Conservation (phyloP, 2,329 filamentous ascomycete genomes). For the Fusarium haematococcum region DNA sequence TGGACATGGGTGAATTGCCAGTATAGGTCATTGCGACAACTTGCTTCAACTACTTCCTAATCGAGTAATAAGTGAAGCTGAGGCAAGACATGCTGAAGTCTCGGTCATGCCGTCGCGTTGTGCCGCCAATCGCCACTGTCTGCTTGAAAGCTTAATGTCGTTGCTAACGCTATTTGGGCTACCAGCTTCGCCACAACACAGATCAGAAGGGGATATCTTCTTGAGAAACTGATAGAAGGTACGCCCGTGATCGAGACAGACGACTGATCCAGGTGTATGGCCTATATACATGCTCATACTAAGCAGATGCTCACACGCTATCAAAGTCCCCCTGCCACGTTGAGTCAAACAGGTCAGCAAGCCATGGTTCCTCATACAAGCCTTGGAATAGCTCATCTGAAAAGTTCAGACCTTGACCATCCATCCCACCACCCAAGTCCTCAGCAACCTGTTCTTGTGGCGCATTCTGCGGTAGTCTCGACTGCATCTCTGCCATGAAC, state of each 20-base stretch:
- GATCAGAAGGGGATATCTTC: background rate
- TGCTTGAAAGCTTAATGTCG: background rate
- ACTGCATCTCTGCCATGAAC: constrained; percentile 22
- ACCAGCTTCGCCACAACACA: background rate
- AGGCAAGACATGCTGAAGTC: background rate
- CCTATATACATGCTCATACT: background rate
- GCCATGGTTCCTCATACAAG: constrained; percentile 21
- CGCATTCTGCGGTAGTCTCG: background rate
- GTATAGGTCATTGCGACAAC: background rate
- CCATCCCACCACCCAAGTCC: background rate
- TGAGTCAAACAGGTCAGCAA: constrained; percentile 18
- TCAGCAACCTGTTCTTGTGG: background rate
- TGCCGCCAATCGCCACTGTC: background rate
- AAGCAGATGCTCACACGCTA: background rate
- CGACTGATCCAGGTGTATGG: background rate
- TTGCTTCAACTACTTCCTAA: background rate
- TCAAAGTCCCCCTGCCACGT: background rate
- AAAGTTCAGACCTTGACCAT: background rate
- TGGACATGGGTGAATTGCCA: background rate
- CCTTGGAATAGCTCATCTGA: constrained; percentile 11
- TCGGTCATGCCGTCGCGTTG: background rate
- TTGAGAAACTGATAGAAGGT: background rate
- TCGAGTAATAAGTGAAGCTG: background rate
- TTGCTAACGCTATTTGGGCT: background rate
- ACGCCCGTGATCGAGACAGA: background rate